Evolutionary conservation across 2,329 filamentous ascomycete species (phyloP), one percentile per base, ranked within the genome.

Genomic region (Cytospora schulzeri): DNA sequence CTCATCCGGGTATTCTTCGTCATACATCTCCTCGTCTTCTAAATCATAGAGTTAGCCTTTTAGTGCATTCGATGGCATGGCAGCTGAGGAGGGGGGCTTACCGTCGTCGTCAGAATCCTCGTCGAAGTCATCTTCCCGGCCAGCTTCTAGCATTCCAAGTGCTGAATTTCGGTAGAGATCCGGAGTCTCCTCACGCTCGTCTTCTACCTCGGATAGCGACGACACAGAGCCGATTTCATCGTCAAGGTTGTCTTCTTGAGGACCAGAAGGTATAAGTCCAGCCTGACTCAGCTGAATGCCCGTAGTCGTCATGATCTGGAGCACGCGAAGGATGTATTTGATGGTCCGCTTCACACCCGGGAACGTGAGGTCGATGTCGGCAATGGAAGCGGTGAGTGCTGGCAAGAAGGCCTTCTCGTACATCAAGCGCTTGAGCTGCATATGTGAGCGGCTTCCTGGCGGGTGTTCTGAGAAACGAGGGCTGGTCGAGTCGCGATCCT

Each of bases 91-190:
- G 41, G 11, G 19, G 19, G 57, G 68, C 75, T 66, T 76, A 83
- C 81, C 88, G 64, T 91, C 87, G 65, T 89, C 89, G 28, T 66
- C 65, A 19, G 84, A 85, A 17, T 82, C 81, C 35, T 92, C 91
- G 38, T 91, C 92, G 57, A 92, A 93, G 68, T 94, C 92, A 66
- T 91, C 89, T 66, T 93, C 90, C 64, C 90, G 87, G 57, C 89
- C 87, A 69, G 91, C 89, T 75, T 98, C 95, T 60, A 97, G 88
- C 88, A 98, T 96, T 57, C 95, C 94, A 26, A 99, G 82, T 1
- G 96, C 92, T 2, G 95, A 98, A 76, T 98, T 97, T 60, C 96
- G 91, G 80, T 97, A 98, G 24, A 99, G 84, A 77, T 99, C 95
- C 33, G 96, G 95, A 6, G 96, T 99, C 75, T 98, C 95, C 76